A percentile compares a stretch with the other conserved stretches of the same genome.
These are phyloP conservation scores for Monilinia vaccinii-corymbosi DNA, from an alignment of 2,329 filamentous ascomycete species.

Conservation along the genomic window DNA sequence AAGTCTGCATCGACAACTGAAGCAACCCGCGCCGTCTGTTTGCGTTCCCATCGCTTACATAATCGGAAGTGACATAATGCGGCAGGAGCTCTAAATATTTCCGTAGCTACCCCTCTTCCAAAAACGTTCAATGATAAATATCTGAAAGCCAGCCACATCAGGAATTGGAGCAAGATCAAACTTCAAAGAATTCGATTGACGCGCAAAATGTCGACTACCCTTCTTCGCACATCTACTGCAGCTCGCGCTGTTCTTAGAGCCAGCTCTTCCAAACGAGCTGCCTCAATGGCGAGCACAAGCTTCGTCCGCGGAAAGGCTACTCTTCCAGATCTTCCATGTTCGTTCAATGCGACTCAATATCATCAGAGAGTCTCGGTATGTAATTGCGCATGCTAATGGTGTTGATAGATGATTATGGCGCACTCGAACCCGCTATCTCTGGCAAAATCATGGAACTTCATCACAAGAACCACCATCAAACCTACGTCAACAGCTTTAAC, in stretches of 20 bases:
- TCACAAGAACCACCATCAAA: slow-evolving; percentile 90
- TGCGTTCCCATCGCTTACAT: not conserved
- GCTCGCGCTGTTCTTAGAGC: slow-evolving; percentile 64
- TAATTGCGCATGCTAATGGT: not conserved
- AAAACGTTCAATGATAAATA: slow-evolving; percentile 1
- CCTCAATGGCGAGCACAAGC: slow-evolving; percentile 60
- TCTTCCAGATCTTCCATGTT: slow-evolving; percentile 79
- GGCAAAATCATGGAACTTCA: slow-evolving; percentile 95
- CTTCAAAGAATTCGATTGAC: slow-evolving; percentile 8
- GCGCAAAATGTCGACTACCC: slow-evolving; percentile 59
- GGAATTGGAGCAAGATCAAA: slow-evolving; percentile 11
- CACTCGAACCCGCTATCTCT: slow-evolving; percentile 76
- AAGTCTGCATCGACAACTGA: not conserved
- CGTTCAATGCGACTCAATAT: slow-evolving; percentile 20
- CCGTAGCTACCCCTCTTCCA: not conserved
- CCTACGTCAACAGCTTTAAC: slow-evolving; percentile 87
- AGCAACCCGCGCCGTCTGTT: not conserved
- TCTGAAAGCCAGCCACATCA: slow-evolving; percentile 3
- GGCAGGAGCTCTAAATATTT: slow-evolving; percentile 1
- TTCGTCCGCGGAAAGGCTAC: slow-evolving; percentile 85
- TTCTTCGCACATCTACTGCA: slow-evolving; percentile 62
- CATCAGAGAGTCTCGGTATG: not conserved
- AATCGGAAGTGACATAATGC: slow-evolving; percentile 7
- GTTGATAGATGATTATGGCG: slow-evolving; percentile 79
- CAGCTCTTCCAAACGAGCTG: slow-evolving; percentile 52